Conservation (phyloP, 805 yeast genomes). For the Jamesozyma spencerorum region DNA sequence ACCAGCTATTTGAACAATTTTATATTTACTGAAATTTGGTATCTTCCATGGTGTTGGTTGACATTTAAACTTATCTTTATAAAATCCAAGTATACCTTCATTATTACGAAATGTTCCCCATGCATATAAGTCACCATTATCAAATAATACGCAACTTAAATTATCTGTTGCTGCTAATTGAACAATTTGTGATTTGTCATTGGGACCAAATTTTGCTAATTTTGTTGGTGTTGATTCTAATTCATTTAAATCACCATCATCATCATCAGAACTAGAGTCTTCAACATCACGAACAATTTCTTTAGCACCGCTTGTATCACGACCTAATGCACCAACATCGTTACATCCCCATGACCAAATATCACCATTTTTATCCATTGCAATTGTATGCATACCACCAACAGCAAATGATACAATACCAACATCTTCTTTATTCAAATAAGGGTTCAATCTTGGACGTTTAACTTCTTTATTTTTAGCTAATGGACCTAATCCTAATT, state of each 20-base stretch:
- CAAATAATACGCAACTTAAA: constrained; percentile 68
- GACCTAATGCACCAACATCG: constrained; percentile 84
- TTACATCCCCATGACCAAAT: constrained; percentile 99
- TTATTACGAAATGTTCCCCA: constrained; percentile 97
- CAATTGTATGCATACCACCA: constrained; percentile 94
- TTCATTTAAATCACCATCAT: constrained; percentile 77
- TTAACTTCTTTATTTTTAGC: constrained; percentile 88
- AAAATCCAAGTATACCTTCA: constrained; percentile 80
- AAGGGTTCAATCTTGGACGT: constrained; percentile 87
- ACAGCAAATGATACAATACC: constrained; percentile 81
- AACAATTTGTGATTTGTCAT: constrained; percentile 49
- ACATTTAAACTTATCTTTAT: constrained; percentile 49
- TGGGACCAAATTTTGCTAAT: constrained; percentile 56
- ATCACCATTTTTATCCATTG: constrained; percentile 62
- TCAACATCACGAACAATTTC: constrained; percentile 57
- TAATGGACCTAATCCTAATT: constrained; percentile 93
- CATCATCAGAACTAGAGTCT: constrained; percentile 51
- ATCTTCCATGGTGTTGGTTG: constrained; percentile 66
- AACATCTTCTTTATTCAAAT: constrained; percentile 48
- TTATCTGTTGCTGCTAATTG: constrained; percentile 90
- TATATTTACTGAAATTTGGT: constrained; percentile 37
- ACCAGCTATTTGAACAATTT: constrained; percentile 73
- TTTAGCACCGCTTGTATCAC: constrained; percentile 61
- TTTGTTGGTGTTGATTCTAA: constrained; percentile 80
- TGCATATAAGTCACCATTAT: constrained; percentile 82